Evolutionary conservation across 176 grass and related monocot genomes (phyloP).

Genomic region (Olyra latifolia): DNA sequence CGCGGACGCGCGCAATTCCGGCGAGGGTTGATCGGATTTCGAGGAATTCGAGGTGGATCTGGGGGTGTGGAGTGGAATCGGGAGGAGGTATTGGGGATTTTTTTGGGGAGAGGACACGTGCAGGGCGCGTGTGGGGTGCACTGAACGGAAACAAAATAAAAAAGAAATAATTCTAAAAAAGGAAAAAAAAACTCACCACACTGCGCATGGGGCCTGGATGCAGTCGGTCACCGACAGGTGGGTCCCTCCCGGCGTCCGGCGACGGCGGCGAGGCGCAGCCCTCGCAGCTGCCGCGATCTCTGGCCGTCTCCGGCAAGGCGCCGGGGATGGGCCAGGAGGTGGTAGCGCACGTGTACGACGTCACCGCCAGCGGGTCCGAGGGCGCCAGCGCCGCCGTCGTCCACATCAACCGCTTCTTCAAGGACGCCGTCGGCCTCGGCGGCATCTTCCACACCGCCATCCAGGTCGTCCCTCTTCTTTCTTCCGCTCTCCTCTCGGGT

Average conservation of each 20-base stretch:
- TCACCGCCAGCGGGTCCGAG: conserved; percentile 39
- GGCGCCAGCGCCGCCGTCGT: conserved; percentile 40
- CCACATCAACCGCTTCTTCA: conserved; percentile 68
- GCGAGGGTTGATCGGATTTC: background rate
- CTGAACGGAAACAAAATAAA: too few relatives aligned
- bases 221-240: background rate
- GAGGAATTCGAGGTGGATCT: conserved; percentile 12
- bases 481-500: background rate
- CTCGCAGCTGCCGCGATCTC: background rate
- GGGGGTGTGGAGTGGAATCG: background rate
- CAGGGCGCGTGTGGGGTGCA: background rate
- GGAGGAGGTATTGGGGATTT: background rate
- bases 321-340: conserved; percentile 25
- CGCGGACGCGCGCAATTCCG: background rate
- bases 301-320: conserved; percentile 6
- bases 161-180: background rate
- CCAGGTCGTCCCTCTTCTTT: conserved; percentile 41
- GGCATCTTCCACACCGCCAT: conserved; percentile 75
- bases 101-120: background rate
- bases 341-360: conserved; percentile 64
- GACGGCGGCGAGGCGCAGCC: too few relatives aligned
- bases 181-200: background rate
- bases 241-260: background rate
- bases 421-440: conserved; percentile 58
- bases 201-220: background rate